Conservation (phyloP, 495 filamentous ascomycete genomes). For the Talaromyces liani region DNA sequence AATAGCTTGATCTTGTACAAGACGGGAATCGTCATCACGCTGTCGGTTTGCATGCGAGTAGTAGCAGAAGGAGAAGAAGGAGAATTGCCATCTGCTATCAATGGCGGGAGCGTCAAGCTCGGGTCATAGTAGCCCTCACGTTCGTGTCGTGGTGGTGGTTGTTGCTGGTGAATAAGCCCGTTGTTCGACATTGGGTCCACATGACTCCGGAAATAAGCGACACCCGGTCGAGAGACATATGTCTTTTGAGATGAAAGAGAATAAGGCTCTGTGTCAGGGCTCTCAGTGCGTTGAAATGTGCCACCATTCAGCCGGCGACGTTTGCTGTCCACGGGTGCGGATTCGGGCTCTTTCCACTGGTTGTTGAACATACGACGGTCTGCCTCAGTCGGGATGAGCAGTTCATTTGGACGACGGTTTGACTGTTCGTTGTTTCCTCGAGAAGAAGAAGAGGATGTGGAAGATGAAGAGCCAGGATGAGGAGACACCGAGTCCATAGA, state of each 20-base stretch:
- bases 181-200: slow-evolving; percentile 20
- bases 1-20: slow-evolving; percentile 64
- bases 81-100: slow-evolving; percentile 36
- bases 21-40: slow-evolving; percentile 66
- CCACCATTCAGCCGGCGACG: slow-evolving; percentile 8
- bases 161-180: slow-evolving; percentile 14
- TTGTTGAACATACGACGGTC: neutral
- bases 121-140: slow-evolving; percentile 22
- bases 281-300: slow-evolving; percentile 8
- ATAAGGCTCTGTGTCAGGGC: slow-evolving; percentile 26
- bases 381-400: neutral
- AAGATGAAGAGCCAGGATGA: neutral
- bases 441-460: neutral
- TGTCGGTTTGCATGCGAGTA: slow-evolving; percentile 31
- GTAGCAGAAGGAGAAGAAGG: slow-evolving; percentile 9
- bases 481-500: slow-evolving; percentile 4
- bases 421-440: neutral
- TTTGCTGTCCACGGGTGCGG: slow-evolving; percentile 1
- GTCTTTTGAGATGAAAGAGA: slow-evolving; percentile 20
- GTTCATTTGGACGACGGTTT: neutral
- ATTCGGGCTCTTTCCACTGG: slow-evolving; percentile 6
- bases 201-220: slow-evolving; percentile 21
- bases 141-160: neutral
- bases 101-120: slow-evolving; percentile 50
- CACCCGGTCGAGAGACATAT: slow-evolving; percentile 24